Evolutionary conservation across 257 asterid species (phyloP).

Genomic region (Rhazya stricta): DNA sequence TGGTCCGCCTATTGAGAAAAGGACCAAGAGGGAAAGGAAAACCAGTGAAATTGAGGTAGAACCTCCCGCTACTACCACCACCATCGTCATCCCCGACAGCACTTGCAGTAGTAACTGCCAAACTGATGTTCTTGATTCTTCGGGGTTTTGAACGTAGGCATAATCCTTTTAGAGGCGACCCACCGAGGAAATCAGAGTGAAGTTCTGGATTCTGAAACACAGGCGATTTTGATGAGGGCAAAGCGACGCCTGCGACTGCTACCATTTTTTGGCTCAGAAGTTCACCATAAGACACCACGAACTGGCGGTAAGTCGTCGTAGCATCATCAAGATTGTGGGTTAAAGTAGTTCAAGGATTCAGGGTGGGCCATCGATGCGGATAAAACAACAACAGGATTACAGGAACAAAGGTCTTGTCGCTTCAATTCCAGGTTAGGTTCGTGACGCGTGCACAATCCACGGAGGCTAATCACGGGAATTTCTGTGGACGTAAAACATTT

Average conservation of each 20-base stretch:
- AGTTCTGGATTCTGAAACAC: constrained; percentile 29
- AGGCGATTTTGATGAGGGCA: constrained; percentile 41
- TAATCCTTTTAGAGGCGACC: constrained; percentile 39
- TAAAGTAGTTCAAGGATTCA: constrained; percentile 6
- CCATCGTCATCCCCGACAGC: constrained; percentile 20
- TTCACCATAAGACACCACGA: not conserved
- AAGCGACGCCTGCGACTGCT: constrained; percentile 35
- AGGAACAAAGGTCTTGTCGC: not conserved
- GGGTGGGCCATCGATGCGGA: not conserved
- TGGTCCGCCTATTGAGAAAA: constrained; percentile 76
- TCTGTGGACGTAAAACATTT: constrained; percentile 24
- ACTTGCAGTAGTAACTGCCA: constrained; percentile 44
- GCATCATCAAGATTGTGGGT: not conserved
- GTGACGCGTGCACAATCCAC: constrained; percentile 42
- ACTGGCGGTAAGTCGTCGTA: not conserved
- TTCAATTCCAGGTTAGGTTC: constrained; percentile 24
- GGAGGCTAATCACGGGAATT: constrained; percentile 18
- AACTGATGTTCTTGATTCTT: constrained; percentile 33
- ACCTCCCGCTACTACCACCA: constrained; percentile 48
- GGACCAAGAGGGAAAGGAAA: constrained; percentile 99
- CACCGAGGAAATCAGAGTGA: constrained; percentile 33
- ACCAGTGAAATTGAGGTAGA: constrained; percentile 82
- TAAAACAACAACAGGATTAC: not conserved
- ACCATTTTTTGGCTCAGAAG: constrained; percentile 33
- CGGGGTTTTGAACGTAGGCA: constrained; percentile 43